Conservation (phyloP, 108 stramenopile species). For the Poteriospumella lacustris region DNA sequence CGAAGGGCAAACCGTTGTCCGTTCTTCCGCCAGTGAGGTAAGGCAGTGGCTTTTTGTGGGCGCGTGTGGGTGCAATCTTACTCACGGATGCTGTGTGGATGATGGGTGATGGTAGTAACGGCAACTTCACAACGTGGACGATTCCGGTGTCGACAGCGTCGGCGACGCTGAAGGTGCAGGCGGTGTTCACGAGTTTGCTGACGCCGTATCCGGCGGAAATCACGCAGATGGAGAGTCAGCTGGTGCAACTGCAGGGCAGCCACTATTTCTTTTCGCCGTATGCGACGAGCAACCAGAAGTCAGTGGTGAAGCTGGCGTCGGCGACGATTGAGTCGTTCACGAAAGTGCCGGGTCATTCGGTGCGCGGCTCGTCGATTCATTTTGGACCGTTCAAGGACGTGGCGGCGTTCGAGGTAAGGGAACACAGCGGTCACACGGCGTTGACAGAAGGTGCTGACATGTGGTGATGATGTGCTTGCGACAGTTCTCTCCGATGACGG, state of each 20-base stretch:
- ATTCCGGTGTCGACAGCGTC: background rate
- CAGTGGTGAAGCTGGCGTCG: conserved; percentile 12
- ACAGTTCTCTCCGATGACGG: background rate
- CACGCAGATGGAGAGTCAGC: conserved; percentile 9
- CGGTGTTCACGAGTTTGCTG: background rate
- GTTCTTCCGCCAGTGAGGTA: background rate
- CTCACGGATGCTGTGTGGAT: too few relatives aligned
- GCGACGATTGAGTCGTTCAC: conserved; percentile 25
- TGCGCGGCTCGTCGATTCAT: background rate
- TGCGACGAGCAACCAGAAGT: conserved; percentile 20
- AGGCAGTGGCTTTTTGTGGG: background rate
- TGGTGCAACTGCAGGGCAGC: conserved; percentile 18
- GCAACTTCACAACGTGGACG: background rate
- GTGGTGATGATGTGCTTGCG: background rate
- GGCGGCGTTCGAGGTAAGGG: conserved; percentile 10
- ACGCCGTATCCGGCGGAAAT: conserved; percentile 24
- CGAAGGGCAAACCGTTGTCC: background rate
- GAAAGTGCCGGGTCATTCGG: background rate
- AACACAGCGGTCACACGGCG: background rate
- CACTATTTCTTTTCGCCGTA: conserved; percentile 33
- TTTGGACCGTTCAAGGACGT: conserved; percentile 31
- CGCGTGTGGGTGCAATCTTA: too few relatives aligned
- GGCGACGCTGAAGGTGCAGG: background rate
- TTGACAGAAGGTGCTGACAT: background rate
- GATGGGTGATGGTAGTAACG: background rate